phyloP scores from a whole-genome alignment of 148 eudicot species.

The Spergularia marina region DNA sequence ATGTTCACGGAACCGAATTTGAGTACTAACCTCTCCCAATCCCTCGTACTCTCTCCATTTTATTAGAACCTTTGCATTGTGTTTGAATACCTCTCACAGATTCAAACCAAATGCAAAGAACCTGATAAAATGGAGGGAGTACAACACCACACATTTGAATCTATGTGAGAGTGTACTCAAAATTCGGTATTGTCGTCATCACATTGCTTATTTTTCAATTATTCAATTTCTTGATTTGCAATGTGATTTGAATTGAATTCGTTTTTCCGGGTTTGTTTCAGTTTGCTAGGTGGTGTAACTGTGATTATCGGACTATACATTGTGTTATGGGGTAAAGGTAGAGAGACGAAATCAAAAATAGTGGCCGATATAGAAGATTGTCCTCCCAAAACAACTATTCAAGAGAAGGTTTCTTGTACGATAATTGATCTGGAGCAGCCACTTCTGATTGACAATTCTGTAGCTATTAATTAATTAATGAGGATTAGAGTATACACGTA shows the following conservation, averaged over 20 bases:
- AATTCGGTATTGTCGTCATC: no score
- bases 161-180: no score
- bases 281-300: conserved; percentile 49
- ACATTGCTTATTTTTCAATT: no score
- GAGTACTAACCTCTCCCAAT: no score
- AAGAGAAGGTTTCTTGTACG: conserved; percentile 20
- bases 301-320: conserved; percentile 58
- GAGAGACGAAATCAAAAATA: conserved; percentile 23
- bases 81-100: no score
- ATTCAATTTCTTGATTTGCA: background rate
- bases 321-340: conserved; percentile 81
- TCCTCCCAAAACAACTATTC: conserved; percentile 26
- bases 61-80: no score
- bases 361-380: conserved; percentile 7
- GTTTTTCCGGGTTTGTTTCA: conserved; percentile 19
- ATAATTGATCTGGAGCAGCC: conserved; percentile 52
- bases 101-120: no score
- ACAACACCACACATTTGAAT: no score
- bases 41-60: no score
- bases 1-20: no score
- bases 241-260: background rate
- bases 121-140: no score
- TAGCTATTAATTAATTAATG: background rate
- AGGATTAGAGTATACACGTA: background rate
- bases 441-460: conserved; percentile 31